These are phyloP conservation scores for Collybiopsis luxurians DNA, from an alignment of 768 basidiomycete species.

Conservation along the genomic window DNA sequence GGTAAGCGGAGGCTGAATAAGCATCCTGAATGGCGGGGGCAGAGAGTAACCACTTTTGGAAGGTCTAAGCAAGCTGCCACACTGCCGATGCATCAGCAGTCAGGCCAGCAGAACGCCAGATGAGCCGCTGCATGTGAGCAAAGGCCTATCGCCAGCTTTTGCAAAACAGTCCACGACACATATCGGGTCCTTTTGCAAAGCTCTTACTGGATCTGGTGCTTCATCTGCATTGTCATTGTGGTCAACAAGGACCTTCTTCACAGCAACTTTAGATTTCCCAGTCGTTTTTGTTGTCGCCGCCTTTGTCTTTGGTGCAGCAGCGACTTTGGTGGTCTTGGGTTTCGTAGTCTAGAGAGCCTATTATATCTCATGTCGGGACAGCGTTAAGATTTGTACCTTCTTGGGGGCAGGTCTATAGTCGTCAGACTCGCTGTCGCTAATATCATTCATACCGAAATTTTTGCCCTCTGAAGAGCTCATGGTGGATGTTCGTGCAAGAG, in stretches of 20 bases:
- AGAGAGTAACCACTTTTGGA: too few species aligned
- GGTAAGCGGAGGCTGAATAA: too few species aligned
- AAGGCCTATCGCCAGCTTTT: too few species aligned
- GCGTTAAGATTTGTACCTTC: constrained; percentile 42
- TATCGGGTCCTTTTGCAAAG: too few species aligned
- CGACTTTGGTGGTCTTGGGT: constrained; percentile 31
- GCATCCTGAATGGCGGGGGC: too few species aligned
- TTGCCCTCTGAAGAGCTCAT: constrained; percentile 81
- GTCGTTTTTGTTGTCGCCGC: constrained; percentile 37
- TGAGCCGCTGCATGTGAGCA: too few species aligned
- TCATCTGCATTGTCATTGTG: constrained; percentile 63
- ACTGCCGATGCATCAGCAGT: too few species aligned
- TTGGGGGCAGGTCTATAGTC: constrained; percentile 61
- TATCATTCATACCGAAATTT: constrained; percentile 57
- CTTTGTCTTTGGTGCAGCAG: constrained; percentile 40
- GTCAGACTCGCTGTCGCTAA: constrained; percentile 67
- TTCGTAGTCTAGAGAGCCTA: constrained; percentile 31
- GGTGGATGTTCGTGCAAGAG: constrained; percentile 5
- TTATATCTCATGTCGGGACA: constrained; percentile 20
- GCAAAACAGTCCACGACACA: too few species aligned
- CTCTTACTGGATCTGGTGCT: too few species aligned
- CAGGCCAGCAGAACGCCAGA: too few species aligned
- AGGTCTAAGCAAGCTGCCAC: too few species aligned
- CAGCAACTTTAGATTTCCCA: constrained; percentile 47
- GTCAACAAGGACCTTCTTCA: constrained; percentile 66